phyloP scores from a whole-genome alignment of 2,329 filamentous ascomycete species.

The Aureobasidium leucospermi region DNA sequence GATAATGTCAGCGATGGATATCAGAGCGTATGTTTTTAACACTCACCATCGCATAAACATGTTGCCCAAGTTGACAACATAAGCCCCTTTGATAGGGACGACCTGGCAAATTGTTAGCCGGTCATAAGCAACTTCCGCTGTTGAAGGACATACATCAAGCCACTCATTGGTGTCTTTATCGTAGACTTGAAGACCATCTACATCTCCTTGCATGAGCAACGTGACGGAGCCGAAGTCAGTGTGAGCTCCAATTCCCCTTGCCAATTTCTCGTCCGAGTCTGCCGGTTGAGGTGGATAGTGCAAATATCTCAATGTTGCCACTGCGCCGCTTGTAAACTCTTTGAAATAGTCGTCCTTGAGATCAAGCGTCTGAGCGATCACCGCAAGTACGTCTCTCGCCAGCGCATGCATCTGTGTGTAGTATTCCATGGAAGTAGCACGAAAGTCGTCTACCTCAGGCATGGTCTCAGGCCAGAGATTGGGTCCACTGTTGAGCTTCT shows the following conservation, averaged over 20 bases:
- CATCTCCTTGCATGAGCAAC: slow-evolving; percentile 35
- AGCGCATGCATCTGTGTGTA: not conserved
- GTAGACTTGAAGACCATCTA: slow-evolving; percentile 32
- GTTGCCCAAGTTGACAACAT: slow-evolving; percentile 20
- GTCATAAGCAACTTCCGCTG: not conserved
- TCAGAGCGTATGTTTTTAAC: too few relatives aligned
- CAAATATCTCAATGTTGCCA: slow-evolving; percentile 33
- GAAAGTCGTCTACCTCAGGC: not conserved
- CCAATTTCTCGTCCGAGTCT: slow-evolving; percentile 28
- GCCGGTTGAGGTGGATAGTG: slow-evolving; percentile 36
- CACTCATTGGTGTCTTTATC: slow-evolving; percentile 24
- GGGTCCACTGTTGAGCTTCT: slow-evolving; percentile 19
- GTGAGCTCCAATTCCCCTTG: slow-evolving; percentile 37
- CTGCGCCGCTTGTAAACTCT: slow-evolving; percentile 28
- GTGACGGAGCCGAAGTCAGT: slow-evolving; percentile 39
- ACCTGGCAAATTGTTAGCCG: not conserved
- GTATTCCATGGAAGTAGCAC: not conserved
- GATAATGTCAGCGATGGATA: not conserved
- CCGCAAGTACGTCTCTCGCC: not conserved
- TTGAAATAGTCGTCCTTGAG: slow-evolving; percentile 23
- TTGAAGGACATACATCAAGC: slow-evolving; percentile 24
- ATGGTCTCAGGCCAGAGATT: slow-evolving; percentile 30
- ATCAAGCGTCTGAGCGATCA: not conserved
- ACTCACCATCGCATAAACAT: slow-evolving; percentile 8
- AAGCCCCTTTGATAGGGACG: slow-evolving; percentile 20